A percentile compares a stretch with the other conserved stretches of the same genome.
These are phyloP conservation scores for Fusarium sp. DNA, from an alignment of 2,329 filamentous ascomycete genomes.

Conservation along the genomic window DNA sequence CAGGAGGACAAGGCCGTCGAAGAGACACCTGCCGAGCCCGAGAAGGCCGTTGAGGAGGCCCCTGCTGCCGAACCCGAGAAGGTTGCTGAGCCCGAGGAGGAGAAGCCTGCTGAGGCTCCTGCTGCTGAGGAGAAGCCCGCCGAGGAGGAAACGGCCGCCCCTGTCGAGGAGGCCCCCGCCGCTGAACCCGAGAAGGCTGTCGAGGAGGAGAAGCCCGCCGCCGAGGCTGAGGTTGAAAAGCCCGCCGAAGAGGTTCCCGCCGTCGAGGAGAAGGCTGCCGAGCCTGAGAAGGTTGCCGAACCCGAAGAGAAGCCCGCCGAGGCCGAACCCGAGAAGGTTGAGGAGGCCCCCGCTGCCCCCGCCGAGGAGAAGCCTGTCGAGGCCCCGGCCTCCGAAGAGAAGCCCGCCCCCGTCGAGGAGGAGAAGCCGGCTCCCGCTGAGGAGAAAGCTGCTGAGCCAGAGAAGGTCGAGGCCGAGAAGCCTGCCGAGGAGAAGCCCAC, in stretches of 20 bases:
- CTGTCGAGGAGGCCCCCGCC: neutral
- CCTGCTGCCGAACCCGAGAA: neutral
- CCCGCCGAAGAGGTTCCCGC: neutral
- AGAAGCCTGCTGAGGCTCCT: neutral
- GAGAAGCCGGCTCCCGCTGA: neutral
- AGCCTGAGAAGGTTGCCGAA: neutral
- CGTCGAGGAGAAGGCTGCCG: neutral
- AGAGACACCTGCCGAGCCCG: neutral
- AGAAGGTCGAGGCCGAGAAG: neutral
- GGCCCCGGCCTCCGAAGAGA: neutral
- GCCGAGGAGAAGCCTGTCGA: neutral
- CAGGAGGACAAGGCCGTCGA: neutral
- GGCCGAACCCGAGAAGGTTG: neutral
- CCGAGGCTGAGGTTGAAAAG: neutral
- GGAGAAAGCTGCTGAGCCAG: neutral
- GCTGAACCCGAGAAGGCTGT: neutral
- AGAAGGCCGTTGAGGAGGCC: neutral
- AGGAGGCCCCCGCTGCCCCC: neutral
- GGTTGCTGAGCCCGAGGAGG: neutral
- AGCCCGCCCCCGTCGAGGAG: neutral
- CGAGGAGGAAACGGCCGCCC: neutral
- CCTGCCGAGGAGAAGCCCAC: neutral
- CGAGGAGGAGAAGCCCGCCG: neutral
- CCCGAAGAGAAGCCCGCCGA: neutral
- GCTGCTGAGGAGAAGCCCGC: neutral